A percentile compares a stretch with the other conserved stretches of the same genome.
Evolutionary conservation across 23 red algal species (phyloP).

Genomic region (Gracilaria domingensis): DNA sequence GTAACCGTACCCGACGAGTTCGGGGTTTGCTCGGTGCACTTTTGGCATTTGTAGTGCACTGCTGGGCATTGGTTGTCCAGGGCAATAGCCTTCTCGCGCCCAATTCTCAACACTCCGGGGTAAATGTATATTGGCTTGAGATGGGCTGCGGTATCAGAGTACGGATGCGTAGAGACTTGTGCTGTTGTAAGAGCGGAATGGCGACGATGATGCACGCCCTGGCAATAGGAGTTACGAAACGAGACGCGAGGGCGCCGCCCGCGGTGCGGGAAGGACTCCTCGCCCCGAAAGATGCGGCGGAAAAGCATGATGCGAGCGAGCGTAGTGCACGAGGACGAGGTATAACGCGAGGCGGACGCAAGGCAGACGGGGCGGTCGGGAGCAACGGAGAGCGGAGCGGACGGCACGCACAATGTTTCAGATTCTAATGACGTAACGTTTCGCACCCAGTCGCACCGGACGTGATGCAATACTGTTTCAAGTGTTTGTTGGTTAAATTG

Average conservation of each 20-base stretch:
- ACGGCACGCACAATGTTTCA: no score
- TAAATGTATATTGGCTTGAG: constrained; percentile 78
- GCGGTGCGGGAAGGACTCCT: background rate
- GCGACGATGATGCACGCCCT: background rate
- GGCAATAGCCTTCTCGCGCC: constrained; percentile 59
- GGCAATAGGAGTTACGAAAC: background rate
- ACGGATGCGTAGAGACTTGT: constrained; percentile 22
- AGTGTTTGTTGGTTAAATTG: no score
- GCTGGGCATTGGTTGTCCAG: constrained; percentile 76
- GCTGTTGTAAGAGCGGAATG: background rate
- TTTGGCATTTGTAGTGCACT: constrained; percentile 57
- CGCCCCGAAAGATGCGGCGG: background rate
- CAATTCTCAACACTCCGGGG: constrained; percentile 67
- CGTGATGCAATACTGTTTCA: no score
- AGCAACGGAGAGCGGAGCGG: no score
- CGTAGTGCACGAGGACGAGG: no score
- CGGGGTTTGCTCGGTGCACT: constrained; percentile 20
- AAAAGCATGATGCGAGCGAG: background rate
- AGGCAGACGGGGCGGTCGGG: no score
- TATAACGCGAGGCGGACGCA: no score
- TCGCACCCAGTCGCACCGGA: no score
- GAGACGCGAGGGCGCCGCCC: background rate
- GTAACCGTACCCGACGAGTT: no score
- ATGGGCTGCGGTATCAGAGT: background rate
- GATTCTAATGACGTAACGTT: no score